Conservation (phyloP, 2,329 filamentous ascomycete species). For the Aspergillus sp. region DNA sequence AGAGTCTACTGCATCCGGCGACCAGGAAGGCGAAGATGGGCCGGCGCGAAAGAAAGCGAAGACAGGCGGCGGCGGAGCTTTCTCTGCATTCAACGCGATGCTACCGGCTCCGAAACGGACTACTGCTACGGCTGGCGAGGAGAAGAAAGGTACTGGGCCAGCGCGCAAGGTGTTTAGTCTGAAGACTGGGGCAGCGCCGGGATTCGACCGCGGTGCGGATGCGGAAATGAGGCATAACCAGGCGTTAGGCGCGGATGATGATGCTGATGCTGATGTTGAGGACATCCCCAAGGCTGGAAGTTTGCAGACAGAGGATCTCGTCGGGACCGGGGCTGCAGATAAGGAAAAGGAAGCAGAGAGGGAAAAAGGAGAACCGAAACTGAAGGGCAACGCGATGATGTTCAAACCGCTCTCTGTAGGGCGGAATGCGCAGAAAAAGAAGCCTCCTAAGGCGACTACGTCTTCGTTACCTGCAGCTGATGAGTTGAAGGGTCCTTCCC, state of each 20-base stretch:
- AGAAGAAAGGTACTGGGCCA: constrained; percentile 28
- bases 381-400: constrained; percentile 71
- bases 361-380: constrained; percentile 34
- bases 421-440: constrained; percentile 63
- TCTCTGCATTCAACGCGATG: constrained; percentile 77
- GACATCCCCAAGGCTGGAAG: constrained; percentile 21
- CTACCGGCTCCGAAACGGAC: constrained; percentile 70
- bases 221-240: constrained; percentile 27
- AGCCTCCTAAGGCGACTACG: constrained; percentile 23
- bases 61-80: constrained; percentile 56
- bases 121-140: constrained; percentile 16
- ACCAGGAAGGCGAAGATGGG: constrained; percentile 40
- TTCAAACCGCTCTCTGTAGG: constrained; percentile 84
- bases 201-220: constrained; percentile 60
- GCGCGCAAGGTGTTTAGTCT: constrained; percentile 57
- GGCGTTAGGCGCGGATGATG: constrained; percentile 22
- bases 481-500: constrained; percentile 5
- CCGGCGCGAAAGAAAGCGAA: constrained; percentile 66
- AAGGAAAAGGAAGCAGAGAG: not conserved
- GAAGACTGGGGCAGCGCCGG: constrained; percentile 75
- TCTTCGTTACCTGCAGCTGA: constrained; percentile 10
- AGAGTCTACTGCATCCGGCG: constrained; percentile 23
- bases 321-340: constrained; percentile 1
- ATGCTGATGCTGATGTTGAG: constrained; percentile 9
- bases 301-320: constrained; percentile 7